These are phyloP conservation scores for Ceriops zippeliana DNA, from an alignment of 345 rosid genomes.

Conservation along the genomic window DNA sequence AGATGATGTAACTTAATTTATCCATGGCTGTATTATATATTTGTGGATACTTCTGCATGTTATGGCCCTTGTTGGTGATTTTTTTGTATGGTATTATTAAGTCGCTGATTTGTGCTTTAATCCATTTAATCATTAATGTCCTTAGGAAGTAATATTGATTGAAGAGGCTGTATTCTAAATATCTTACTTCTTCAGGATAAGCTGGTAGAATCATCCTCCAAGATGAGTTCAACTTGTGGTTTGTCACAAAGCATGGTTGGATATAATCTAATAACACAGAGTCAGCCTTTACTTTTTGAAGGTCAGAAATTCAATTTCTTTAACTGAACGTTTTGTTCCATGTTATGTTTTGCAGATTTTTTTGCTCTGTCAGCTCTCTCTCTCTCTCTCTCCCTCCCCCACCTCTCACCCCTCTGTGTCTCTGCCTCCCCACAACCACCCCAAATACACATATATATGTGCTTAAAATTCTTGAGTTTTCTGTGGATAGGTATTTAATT, in stretches of 20 bases:
- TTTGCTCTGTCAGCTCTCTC: background rate
- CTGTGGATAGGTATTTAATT: no score
- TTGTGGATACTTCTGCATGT: no score
- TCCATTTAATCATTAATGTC: constrained; percentile 34
- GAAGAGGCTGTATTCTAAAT: constrained; percentile 45
- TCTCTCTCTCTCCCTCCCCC: no score
- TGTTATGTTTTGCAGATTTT: background rate
- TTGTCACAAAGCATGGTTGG: constrained; percentile 44
- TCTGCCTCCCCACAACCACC: no score
- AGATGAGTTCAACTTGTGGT: constrained; percentile 41
- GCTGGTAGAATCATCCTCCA: constrained; percentile 58
- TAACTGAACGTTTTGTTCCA: background rate
- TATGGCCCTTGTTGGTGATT: no score
- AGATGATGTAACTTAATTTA: no score
- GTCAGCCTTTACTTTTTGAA: constrained; percentile 42
- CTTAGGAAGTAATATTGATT: constrained; percentile 37
- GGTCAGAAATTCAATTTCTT: constrained; percentile 36
- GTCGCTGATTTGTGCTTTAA: constrained; percentile 17
- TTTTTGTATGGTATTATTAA: background rate
- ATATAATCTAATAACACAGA: constrained; percentile 47
- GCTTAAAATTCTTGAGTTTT: no score
- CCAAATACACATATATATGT: no score
- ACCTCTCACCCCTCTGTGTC: no score
- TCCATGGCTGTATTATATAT: no score
- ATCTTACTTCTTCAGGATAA: constrained; percentile 62